A percentile compares a stretch with the other conserved stretches of the same genome.
Conservation (phyloP, 2,329 filamentous ascomycete genomes). For the Colletotrichum tanaceti region DNA sequence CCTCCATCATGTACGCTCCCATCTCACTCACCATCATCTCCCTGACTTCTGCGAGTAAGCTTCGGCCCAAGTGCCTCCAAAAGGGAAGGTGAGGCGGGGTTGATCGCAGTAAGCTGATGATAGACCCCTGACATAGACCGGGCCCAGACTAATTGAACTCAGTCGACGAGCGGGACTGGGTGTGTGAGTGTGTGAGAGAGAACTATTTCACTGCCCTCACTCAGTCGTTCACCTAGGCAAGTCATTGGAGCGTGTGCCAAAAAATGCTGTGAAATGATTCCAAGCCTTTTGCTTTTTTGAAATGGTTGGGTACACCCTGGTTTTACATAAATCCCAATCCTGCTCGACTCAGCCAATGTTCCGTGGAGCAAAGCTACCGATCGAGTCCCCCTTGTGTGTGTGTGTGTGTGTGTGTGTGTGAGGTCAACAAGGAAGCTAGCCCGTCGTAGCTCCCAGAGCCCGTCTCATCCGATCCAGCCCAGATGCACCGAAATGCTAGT, state of each 20-base stretch:
- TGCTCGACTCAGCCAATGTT: constrained; percentile 24
- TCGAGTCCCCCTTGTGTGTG: constrained; percentile 5
- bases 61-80: constrained; percentile 30
- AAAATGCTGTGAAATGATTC: not conserved
- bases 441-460: constrained; percentile 48
- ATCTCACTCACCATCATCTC: not conserved
- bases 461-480: constrained; percentile 42
- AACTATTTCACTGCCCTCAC: not conserved
- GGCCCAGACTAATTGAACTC: constrained; percentile 13
- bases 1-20: not conserved
- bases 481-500: constrained; percentile 41
- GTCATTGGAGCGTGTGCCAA: not conserved
- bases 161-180: not conserved
- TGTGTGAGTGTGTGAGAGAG: constrained; percentile 14
- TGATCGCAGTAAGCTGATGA: constrained; percentile 16
- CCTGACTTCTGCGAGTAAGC: constrained; percentile 14
- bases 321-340: constrained; percentile 40
- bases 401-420: constrained; percentile 18
- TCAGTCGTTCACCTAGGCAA: not conserved
- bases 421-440: constrained; percentile 45
- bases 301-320: constrained; percentile 37
- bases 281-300: constrained; percentile 28
- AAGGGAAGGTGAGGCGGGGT: constrained; percentile 32
- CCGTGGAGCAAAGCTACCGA: constrained; percentile 13
- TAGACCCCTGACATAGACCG: constrained; percentile 18